Evolutionary conservation across 2,329 filamentous ascomycete species (phyloP).

Genomic region (Endothia cerciana): DNA sequence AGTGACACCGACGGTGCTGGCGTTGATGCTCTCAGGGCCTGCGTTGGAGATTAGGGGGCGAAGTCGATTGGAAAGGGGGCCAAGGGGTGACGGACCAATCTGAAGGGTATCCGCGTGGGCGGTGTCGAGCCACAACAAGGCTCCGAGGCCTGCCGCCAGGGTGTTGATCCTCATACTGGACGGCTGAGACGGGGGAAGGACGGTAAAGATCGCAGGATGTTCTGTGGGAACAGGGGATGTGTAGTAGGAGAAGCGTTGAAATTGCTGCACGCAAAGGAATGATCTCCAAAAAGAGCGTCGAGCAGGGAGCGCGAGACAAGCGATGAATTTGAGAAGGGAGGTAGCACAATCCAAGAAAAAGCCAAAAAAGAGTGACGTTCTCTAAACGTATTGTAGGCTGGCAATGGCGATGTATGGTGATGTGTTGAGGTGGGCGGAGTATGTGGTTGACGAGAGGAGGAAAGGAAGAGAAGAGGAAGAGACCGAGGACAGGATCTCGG

Average conservation of each 20-base stretch:
- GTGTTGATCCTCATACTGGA: conserved; percentile 20
- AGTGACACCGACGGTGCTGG: conserved; percentile 3
- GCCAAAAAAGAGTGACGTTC: conserved; percentile 29
- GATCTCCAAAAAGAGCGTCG: conserved; percentile 30
- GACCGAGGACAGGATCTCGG: neutral
- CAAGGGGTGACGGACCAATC: conserved; percentile 4
- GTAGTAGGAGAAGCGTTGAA: conserved; percentile 28
- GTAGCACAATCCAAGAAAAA: conserved; percentile 30
- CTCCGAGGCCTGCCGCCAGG: conserved; percentile 15
- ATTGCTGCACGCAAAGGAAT: conserved; percentile 29
- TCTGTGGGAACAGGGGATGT: conserved; percentile 18
- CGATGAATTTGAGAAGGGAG: conserved; percentile 9
- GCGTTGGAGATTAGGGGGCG: neutral
- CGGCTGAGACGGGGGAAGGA: neutral
- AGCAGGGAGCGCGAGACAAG: conserved; percentile 13
- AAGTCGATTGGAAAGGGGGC: neutral
- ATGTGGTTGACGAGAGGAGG: conserved; percentile 10
- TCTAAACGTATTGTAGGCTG: conserved; percentile 31
- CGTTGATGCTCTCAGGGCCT: conserved; percentile 2
- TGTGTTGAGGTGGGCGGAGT: conserved; percentile 19
- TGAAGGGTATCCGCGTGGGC: neutral
- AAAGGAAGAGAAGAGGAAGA: conserved; percentile 21
- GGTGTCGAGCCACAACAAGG: conserved; percentile 6
- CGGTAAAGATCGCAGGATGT: neutral
- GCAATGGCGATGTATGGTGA: conserved; percentile 24